Base-by-base conservation (phyloP, 495 filamentous ascomycete genomes). In the Neurospora sp. region DNA sequence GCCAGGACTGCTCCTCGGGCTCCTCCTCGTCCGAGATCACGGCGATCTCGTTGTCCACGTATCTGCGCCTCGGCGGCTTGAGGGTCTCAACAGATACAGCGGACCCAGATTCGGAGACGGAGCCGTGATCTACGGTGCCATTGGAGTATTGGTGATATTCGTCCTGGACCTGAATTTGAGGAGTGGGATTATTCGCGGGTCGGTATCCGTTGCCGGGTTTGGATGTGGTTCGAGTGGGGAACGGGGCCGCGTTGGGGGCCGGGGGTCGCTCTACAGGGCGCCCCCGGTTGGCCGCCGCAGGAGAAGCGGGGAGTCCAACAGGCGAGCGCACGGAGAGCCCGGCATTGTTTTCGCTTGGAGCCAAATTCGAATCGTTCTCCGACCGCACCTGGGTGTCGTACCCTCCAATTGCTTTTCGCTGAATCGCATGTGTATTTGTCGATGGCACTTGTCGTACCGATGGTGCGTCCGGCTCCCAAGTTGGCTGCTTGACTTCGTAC, bases 401-500 rank as follows among this genome's bases (percentile, higher is more conserved):
- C 18, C 53, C 53, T 22, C 69, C 73, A 5, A 75, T 16, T 10
- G 76, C 38, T 37, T 72, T 78, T 4, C 69, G 75, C 5, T 68
- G 11, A 16, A 61, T 38, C 16, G 70, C 68, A 11, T 72, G 3
- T 76, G 68, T 22, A 59, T 79, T 78, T 31, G 79, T 79, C 20
- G 79, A 80, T 35, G 79, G 76, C 3, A 77, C 79, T n/a, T 78
- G 80, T 14, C 77, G 81, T 11, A 78, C 69, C 12, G 78, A 76
- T 41, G 81, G 78, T 27, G 75, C 74, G 37, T 74, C 69, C 0
- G 73, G 75, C 16, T 73, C 74, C 16, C 72, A 42, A 20, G 73
- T 31, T 5, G 74, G 68, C 38, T 71, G 73, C 69, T 72, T 75
- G 71, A 78, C 69, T 42, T 79, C 77, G 72, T 72, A 73, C 11